Base-by-base conservation (phyloP, 2,329 filamentous ascomycete species). In the Juglanconis oblonga region DNA sequence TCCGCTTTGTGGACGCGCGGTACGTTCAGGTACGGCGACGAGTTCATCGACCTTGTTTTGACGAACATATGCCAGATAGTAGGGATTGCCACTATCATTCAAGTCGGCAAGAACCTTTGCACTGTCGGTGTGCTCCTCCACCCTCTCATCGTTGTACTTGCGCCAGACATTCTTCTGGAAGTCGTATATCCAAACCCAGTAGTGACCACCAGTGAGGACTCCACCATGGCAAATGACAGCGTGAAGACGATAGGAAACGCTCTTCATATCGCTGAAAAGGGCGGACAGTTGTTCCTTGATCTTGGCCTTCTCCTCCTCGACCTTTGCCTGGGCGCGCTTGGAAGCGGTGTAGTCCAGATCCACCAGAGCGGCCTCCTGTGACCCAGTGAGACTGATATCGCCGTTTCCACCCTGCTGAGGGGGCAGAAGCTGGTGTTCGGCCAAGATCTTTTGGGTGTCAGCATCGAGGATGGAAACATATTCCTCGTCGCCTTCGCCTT, bases 121-220 rank as follows among this genome's bases (percentile, higher is more conserved):
- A 7, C 83, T 79, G 67, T 90, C 83, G 32, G 86, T 82, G 61
- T 82, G 79, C 64, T 90, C 86, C 3, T 85, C 87, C 31, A 99
- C 92, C 14, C 82, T 82, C 57, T 89, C 88, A 69, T 99, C 95
- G 71, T 99, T 99, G 79, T 97, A 99, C 69, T 91, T 92, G 59
- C 92, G 88, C 93, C 95, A 99, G 24, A 93, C 79, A 40, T 87
- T 77, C 51, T 86, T 84, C 65, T 88, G 84, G 72, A 96, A 96
- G 76, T 98, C 95, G 69, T 87, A 90, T 64, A 99, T 96, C 83
- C 93, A 97, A 49, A 97, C 92, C 88, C 92, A 97, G 76, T 98
- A 99, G 73, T 99, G 95, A 0, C 95, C 95, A 50, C 88, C 88
- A 49, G 81, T 83, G 45, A 88, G 81, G 33, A 81, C 79, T 36